phyloP scores from a whole-genome alignment of 345 rosid species.

The Eucalyptus regnans region DNA sequence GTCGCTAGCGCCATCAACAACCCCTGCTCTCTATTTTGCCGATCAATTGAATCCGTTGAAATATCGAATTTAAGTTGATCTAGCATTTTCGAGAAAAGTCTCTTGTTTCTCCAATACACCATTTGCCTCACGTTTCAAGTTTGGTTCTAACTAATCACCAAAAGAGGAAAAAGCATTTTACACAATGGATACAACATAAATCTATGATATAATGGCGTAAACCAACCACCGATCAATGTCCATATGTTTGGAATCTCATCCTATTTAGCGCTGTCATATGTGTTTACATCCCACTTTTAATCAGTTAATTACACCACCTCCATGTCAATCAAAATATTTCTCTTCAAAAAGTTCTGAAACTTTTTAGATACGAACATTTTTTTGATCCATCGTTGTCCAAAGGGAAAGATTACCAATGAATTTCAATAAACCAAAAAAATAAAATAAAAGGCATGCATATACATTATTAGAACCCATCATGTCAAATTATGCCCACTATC shows the following conservation, averaged over 20 bases:
- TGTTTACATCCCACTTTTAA: not conserved
- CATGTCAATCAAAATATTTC: not conserved
- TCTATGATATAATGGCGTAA: too few relatives aligned
- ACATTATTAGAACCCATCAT: not conserved
- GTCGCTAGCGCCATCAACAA: not conserved
- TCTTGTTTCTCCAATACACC: not conserved
- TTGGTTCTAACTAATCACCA: not conserved
- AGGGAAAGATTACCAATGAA: not conserved
- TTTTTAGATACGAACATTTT: not conserved
- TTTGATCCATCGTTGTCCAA: rapidly evolving
- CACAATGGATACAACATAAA: not conserved
- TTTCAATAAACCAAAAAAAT: not conserved
- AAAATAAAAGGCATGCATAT: not conserved
- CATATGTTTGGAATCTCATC: not conserved
- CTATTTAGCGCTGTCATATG: not conserved
- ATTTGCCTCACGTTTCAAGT: not conserved
- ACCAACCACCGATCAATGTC: not conserved
- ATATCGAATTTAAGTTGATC: not conserved
- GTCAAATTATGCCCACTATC: not conserved
- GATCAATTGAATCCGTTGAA: not conserved
- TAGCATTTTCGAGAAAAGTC: not conserved
- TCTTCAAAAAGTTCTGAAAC: not conserved
- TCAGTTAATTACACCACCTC: not conserved
- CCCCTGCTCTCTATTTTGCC: not conserved
- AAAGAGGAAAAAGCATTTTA: not conserved